phyloP scores from a whole-genome alignment of 129 eudicot species.

The Flaveria robusta region DNA sequence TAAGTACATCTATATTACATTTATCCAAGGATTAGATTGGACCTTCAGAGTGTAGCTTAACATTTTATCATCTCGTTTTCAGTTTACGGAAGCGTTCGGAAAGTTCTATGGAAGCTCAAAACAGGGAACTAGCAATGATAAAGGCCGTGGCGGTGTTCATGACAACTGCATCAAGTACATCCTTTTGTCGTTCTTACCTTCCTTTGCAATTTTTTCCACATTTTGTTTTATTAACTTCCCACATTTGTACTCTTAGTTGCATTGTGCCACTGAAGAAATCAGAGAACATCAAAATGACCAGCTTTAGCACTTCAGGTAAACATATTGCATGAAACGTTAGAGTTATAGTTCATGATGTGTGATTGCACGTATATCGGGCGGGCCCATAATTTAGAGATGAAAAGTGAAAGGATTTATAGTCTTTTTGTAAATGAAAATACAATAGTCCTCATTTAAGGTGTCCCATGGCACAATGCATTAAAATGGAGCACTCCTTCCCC shows the following conservation, averaged over 20 bases:
- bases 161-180: conserved; percentile 92
- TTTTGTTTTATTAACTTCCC: conserved; percentile 14
- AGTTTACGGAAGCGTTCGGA: conserved; percentile 92
- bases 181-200: neutral
- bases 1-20: neutral
- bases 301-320: conserved; percentile 92
- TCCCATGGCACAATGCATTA: neutral
- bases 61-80: conserved; percentile 35
- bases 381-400: neutral
- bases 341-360: conserved; percentile 6
- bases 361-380: neutral
- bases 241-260: conserved; percentile 49
- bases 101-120: conserved; percentile 92
- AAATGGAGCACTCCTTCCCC: neutral
- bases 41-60: neutral
- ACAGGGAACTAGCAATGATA: conserved; percentile 60
- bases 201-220: neutral
- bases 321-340: neutral
- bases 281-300: conserved; percentile 44
- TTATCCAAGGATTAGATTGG: conserved; percentile 1
- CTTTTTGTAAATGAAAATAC: neutral
- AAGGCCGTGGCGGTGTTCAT: conserved; percentile 63
- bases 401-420: neutral
- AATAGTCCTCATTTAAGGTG: neutral
- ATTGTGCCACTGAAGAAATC: conserved; percentile 68